These are phyloP conservation scores for Lantana camara DNA, from an alignment of 257 asterid species.

Conservation along the genomic window DNA sequence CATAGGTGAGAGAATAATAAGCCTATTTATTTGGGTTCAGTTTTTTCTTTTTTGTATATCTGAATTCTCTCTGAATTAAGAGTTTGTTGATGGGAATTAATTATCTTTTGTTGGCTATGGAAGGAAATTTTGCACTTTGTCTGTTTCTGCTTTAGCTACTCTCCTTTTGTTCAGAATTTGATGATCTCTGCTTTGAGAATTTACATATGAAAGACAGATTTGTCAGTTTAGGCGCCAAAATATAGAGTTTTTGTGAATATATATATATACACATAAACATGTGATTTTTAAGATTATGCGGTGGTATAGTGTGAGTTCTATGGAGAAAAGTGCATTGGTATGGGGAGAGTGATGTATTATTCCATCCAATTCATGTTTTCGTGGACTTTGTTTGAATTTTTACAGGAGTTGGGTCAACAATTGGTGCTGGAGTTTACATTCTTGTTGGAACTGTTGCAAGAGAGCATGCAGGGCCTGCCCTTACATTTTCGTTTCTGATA, in stretches of 20 bases:
- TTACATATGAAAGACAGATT: too few relatives aligned
- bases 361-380: conserved; percentile 2
- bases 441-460: conserved; percentile 96
- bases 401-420: conserved; percentile 91
- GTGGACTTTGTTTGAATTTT: conserved; percentile 29
- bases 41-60: conserved; percentile 14
- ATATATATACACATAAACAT: too few relatives aligned
- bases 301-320: not conserved
- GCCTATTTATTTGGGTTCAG: not conserved
- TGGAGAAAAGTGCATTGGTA: conserved; percentile 9
- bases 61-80: not conserved
- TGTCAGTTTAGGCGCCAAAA: too few relatives aligned
- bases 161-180: not conserved
- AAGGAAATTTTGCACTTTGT: not conserved
- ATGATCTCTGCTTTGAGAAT: not conserved
- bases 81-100: not conserved
- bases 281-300: too few relatives aligned
- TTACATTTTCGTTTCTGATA: conserved; percentile 80
- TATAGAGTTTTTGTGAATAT: too few relatives aligned
- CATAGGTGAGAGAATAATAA: conserved; percentile 46
- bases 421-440: conserved; percentile 95
- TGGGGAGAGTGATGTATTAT: conserved; percentile 16
- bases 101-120: conserved; percentile 5
- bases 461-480: conserved; percentile 96
- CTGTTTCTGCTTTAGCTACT: not conserved